Conservation (phyloP, 2,329 filamentous ascomycete species). For the Dactylellina sp. region DNA sequence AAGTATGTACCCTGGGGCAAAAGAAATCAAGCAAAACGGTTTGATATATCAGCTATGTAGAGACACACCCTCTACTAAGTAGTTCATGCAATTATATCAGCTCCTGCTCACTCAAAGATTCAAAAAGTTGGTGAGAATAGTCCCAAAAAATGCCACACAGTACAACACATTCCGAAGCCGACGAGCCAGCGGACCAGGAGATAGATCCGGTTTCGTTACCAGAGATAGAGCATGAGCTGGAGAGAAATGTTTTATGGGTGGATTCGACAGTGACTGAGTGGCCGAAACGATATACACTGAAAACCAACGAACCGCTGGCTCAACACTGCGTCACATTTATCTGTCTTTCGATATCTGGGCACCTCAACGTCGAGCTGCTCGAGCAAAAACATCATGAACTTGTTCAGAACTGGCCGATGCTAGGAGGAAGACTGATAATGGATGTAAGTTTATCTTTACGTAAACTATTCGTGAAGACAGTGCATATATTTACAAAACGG, state of each 20-base stretch:
- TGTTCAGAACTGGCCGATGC: constrained; percentile 31
- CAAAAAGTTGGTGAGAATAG: no score
- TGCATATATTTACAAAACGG: no score
- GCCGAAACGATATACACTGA: constrained; percentile 36
- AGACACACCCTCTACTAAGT: no score
- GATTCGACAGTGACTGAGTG: constrained; percentile 3
- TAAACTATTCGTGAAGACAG: no score
- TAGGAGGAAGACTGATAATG: constrained; percentile 27
- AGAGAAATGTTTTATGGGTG: background rate
- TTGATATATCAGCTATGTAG: no score
- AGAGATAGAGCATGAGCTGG: background rate
- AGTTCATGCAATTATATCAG: no score
- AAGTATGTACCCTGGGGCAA: no score
- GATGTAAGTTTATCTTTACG: constrained; percentile 3
- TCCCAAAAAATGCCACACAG: no score
- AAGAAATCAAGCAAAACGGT: no score
- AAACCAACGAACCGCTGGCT: constrained; percentile 39
- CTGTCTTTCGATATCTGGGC: constrained; percentile 33
- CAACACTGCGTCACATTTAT: constrained; percentile 39
- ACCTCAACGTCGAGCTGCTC: constrained; percentile 20
- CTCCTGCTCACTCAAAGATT: no score
- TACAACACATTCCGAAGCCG: no score
- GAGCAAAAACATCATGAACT: constrained; percentile 34
- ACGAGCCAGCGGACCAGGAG: no score
- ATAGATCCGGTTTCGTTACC: background rate